Percentiles rank a stretch among this genome's conserved stretches.
Evolutionary conservation across 495 filamentous ascomycete genomes (phyloP).

Genomic region (Penicillium subrubescens): DNA sequence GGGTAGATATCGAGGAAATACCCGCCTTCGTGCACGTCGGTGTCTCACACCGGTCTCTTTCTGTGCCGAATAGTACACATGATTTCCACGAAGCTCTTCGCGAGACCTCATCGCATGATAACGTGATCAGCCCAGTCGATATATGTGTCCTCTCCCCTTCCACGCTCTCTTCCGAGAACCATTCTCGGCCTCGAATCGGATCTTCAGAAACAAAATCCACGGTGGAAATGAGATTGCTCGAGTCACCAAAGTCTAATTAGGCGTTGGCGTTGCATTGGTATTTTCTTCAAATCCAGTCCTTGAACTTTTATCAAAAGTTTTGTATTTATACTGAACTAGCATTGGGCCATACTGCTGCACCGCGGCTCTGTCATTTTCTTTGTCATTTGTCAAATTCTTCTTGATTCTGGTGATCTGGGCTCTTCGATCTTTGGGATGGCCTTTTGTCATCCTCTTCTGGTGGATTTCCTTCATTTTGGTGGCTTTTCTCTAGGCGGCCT

Average conservation of each 20-base stretch:
- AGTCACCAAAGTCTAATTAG: not conserved
- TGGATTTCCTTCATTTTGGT: not conserved
- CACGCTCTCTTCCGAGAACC: not conserved
- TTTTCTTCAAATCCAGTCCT: not conserved
- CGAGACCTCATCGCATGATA: constrained; percentile 17
- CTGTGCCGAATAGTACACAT: constrained; percentile 12
- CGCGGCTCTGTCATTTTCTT: not conserved
- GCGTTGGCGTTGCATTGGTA: not conserved
- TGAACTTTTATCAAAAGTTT: not conserved
- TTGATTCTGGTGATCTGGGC: not conserved
- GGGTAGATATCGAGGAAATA: not conserved
- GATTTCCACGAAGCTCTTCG: constrained; percentile 25
- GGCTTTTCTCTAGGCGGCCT: constrained; percentile 1
- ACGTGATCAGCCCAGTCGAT: not conserved
- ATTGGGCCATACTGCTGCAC: not conserved
- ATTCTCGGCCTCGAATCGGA: not conserved
- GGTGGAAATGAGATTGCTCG: constrained; percentile 4
- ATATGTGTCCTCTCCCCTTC: not conserved
- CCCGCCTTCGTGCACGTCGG: not conserved
- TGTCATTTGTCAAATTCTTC: not conserved
- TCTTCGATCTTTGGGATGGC: not conserved
- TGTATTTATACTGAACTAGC: not conserved
- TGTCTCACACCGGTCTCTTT: not conserved
- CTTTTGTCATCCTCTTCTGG: too few relatives aligned
- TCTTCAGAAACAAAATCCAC: constrained; percentile 10